phyloP scores from a whole-genome alignment of 2,329 filamentous ascomycete species.

The Alternaria postmessia region DNA sequence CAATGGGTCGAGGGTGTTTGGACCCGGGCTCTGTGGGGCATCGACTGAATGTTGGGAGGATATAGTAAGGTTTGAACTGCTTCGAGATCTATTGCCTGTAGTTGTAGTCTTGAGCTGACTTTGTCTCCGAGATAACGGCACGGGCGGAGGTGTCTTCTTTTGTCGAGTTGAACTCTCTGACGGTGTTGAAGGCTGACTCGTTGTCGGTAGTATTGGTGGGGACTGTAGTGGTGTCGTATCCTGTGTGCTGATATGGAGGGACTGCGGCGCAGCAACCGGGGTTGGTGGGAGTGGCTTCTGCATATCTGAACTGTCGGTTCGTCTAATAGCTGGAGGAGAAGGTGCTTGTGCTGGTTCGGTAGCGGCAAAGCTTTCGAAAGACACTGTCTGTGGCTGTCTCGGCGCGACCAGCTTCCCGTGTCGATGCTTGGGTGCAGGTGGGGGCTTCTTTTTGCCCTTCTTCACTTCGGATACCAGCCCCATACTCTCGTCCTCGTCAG shows the following conservation, averaged over 20 bases:
- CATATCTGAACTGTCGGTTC: constrained; percentile 57
- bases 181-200: constrained; percentile 26
- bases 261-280: constrained; percentile 45
- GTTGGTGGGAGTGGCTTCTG: constrained; percentile 70
- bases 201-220: constrained; percentile 18
- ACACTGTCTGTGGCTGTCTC: constrained; percentile 51
- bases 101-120: constrained; percentile 46
- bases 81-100: constrained; percentile 40
- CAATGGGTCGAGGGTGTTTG: constrained; percentile 24
- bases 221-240: constrained; percentile 28
- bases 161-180: constrained; percentile 33
- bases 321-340: constrained; percentile 32
- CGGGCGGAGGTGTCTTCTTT: constrained; percentile 46
- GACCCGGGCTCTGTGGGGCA: constrained; percentile 26
- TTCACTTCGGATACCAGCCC: constrained; percentile 40
- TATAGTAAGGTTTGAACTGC: constrained; percentile 47
- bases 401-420: constrained; percentile 77
- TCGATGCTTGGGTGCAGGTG: constrained; percentile 71
- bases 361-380: constrained; percentile 45
- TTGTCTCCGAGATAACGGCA: constrained; percentile 47
- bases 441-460: constrained; percentile 73
- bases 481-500: constrained; percentile 58
- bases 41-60: constrained; percentile 49
- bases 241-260: constrained; percentile 31
- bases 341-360: constrained; percentile 31